Base-by-base conservation (phyloP, 2,329 filamentous ascomycete species). In the Talaromyces atroroseus region DNA sequence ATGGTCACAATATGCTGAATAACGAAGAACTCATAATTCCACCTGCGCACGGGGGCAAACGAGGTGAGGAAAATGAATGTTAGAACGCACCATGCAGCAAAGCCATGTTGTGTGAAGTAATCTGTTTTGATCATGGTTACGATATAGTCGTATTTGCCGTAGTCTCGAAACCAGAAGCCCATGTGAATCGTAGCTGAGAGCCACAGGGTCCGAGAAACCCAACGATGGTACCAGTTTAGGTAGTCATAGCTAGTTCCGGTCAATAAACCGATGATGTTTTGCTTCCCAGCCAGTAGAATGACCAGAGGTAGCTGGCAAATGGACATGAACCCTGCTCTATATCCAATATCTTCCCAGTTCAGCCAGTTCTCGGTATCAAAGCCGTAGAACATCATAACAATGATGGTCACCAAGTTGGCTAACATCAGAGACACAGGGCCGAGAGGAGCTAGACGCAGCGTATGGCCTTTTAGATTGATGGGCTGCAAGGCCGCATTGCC, bases 351-450 rank as follows among this genome's bases (percentile, higher is more conserved):
- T 62, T 85, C 82, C 73, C 78, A 82, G 44, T 73, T 71, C 68
- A 78, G 77, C 48, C 74, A 67, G 55, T 81, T 71, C 0, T 65
- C 69, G 0, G 80, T 74, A 63, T 84, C 71, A 29, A 83, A 71
- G 32, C 76, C 76, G 64, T 82, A 83, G 60, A 84, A 80, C 63
- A 78, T 82, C 26, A 83, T 74, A 1, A 82, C 69, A n/a, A 84
- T 62, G 2, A 80, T 72, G 14, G 79, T 67, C 5, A 79, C 58
- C n/a, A 77, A 58, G 60, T 84, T 82, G 2, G 68, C 68, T 23
- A 74, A 61, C 6, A 71, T 62, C 47, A 73, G 56, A 29, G 66
- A 60, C 14, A 72, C 57, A 2, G 66, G 68, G 1, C 75, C 76
- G 24, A 77, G 60, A 63, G 71, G 68, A 54, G 76, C 63, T 66